phyloP scores from a whole-genome alignment of 2,329 filamentous ascomycete species.

The Talaromyces piceae region DNA sequence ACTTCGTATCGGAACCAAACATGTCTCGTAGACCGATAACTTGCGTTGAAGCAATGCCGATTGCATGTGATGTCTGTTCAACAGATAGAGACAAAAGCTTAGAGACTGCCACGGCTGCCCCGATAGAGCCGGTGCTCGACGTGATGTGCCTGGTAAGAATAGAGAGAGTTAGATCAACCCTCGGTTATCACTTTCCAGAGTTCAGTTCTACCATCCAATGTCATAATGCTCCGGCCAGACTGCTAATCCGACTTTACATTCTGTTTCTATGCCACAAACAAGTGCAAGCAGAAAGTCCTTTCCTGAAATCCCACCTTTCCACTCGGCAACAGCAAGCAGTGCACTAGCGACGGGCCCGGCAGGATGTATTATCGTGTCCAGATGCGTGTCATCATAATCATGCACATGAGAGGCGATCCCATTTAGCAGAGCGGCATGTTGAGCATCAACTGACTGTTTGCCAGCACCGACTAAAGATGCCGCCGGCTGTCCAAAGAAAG shows the following conservation, averaged over 20 bases:
- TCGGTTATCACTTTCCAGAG: background rate
- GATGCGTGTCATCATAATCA: conserved; percentile 52
- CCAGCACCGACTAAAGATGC: conserved; percentile 28
- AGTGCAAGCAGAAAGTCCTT: conserved; percentile 46
- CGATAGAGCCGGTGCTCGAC: conserved; percentile 45
- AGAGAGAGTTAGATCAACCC: background rate
- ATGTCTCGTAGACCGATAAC: conserved; percentile 48
- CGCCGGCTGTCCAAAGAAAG: conserved; percentile 32
- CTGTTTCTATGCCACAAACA: conserved; percentile 45
- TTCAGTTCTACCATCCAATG: conserved; percentile 38
- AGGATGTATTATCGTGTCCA: conserved; percentile 51
- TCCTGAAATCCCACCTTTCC: conserved; percentile 33
- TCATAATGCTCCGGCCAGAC: conserved; percentile 51
- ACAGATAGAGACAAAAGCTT: conserved; percentile 39
- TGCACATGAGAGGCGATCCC: conserved; percentile 50
- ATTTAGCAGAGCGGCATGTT: conserved; percentile 47
- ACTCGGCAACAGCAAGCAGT: conserved; percentile 37
- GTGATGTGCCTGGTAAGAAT: conserved; percentile 39
- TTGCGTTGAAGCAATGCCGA: conserved; percentile 48
- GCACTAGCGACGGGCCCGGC: conserved; percentile 46
- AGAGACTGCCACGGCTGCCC: conserved; percentile 46
- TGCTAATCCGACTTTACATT: conserved; percentile 46
- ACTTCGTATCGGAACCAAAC: conserved; percentile 51
- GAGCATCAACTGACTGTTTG: conserved; percentile 31
- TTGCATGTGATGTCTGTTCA: conserved; percentile 41